phyloP scores from a whole-genome alignment of 371 early-diverging fungal species.

The Conidiobolus incongruus region DNA sequence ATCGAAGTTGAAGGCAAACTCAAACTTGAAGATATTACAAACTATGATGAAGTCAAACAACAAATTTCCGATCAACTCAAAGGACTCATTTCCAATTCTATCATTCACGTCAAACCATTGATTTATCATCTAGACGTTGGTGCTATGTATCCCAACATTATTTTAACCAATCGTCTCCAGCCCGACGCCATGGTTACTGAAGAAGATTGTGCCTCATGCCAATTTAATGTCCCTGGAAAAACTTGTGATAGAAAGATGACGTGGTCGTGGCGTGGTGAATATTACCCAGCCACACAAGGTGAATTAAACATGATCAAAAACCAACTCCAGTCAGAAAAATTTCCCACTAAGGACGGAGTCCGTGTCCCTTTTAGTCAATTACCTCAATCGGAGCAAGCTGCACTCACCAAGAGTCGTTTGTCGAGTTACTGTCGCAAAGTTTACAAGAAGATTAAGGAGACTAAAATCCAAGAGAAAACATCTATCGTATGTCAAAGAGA shows the following conservation, averaged over 20 bases:
- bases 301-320: conserved; percentile 85
- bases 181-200: conserved; percentile 94
- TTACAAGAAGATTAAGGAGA: conserved; percentile 64
- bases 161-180: conserved; percentile 96
- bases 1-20: conserved; percentile 59
- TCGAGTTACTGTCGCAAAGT: conserved; percentile 78
- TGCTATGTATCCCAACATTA: conserved; percentile 99
- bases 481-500: conserved; percentile 96
- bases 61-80: conserved; percentile 30
- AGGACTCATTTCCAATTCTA: conserved; percentile 46
- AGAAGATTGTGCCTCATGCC: conserved; percentile 83
- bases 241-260: conserved; percentile 87
- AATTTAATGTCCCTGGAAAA: conserved; percentile 73
- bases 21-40: conserved; percentile 11
- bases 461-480: conserved; percentile 53
- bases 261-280: conserved; percentile 98
- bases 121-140: conserved; percentile 99
- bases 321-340: conserved; percentile 61
- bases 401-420: conserved; percentile 57
- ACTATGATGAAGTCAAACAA: conserved; percentile 17
- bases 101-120: conserved; percentile 48
- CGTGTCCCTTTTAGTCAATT: conserved; percentile 46
- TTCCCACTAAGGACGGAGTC: conserved; percentile 36
- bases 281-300: conserved; percentile 68
- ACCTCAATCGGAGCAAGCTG: conserved; percentile 32